phyloP scores from a whole-genome alignment of 371 early-diverging fungal species.

The Mortierella sp. region DNA sequence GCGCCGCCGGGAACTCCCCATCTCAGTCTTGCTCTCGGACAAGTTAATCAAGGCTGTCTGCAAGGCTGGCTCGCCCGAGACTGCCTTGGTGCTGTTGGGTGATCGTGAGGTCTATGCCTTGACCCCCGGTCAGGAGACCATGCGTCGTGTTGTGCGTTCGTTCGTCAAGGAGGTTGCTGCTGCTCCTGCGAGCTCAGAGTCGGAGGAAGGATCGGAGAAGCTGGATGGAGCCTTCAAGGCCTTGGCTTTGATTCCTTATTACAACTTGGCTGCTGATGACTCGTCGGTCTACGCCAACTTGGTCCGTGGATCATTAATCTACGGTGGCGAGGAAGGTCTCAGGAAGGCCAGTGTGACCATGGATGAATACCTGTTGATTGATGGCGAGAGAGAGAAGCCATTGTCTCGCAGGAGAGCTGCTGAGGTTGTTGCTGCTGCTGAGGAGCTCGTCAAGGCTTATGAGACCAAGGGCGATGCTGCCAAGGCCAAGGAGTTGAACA shows the following conservation, averaged over 20 bases:
- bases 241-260: conserved; percentile 56
- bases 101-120: conserved; percentile 60
- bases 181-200: conserved; percentile 17
- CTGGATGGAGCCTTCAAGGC: conserved; percentile 56
- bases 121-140: conserved; percentile 37
- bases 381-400: conserved; percentile 44
- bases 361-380: conserved; percentile 54
- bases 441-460: conserved; percentile 33
- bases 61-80: conserved; percentile 54
- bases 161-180: conserved; percentile 38
- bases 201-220: conserved; percentile 40
- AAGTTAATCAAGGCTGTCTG: conserved; percentile 51
- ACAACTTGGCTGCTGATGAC: conserved; percentile 46
- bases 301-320: conserved; percentile 46
- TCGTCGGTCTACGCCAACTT: conserved; percentile 41
- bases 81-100: conserved; percentile 58
- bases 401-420: conserved; percentile 45
- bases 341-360: conserved; percentile 48
- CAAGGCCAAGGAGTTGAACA: conserved; percentile 38
- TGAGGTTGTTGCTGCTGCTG: conserved; percentile 45
- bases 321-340: conserved; percentile 50
- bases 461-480: conserved; percentile 29
- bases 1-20: conserved; percentile 58
- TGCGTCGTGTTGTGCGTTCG: conserved; percentile 51
- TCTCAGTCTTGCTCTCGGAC: conserved; percentile 38